Evolutionary conservation across 768 basidiomycete genomes (phyloP), one percentile per base, ranked within the genome.

Genomic region (Lentinula sp.): DNA sequence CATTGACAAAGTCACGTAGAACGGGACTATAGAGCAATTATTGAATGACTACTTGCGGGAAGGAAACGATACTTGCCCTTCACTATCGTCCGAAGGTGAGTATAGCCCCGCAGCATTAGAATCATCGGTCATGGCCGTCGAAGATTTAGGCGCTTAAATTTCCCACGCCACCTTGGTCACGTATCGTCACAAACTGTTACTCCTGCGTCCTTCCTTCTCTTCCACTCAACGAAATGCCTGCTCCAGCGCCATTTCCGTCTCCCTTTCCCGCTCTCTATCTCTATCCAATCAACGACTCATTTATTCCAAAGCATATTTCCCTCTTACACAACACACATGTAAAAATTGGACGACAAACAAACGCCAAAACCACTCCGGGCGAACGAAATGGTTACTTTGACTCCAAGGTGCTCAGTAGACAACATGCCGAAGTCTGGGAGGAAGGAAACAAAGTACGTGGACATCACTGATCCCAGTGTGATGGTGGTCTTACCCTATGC

Each of bases 361-460:
- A 95, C 73, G 87, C 88, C 60, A 97, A 97, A 81, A 97, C 95
- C 0, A 86, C 92, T 35, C 96, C 96, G 16, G 86, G 84, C 10
- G 93, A 96, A 70, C 81, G 90, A 68, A 98, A 99, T 70, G 96
- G 95, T 9, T 99, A 91, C 77, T 98, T 99, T 72, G 96, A 98
- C 77, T 91, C 88, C 23, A 98, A 98, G 71, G 81, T 98, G 7
- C 80, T 99, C 63, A 93, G 91, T 66, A 80, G 96, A 66, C 90
- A 92, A 77, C 96, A 98, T 70, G 96, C 96, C 13, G 96, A 98
- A 76, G 91, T 99, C n/a, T 99, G 90, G 96, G 95, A 93, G 76
- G 93, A 96, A 63, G 79, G 74, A 46, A 86, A 84, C 50, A 96
- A 96, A 85, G 95, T 93, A 53, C 10, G 37, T 15, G 4, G 12